Evolutionary conservation across 2,329 filamentous ascomycete genomes (phyloP).

Genomic region (Capronia epimyces): DNA sequence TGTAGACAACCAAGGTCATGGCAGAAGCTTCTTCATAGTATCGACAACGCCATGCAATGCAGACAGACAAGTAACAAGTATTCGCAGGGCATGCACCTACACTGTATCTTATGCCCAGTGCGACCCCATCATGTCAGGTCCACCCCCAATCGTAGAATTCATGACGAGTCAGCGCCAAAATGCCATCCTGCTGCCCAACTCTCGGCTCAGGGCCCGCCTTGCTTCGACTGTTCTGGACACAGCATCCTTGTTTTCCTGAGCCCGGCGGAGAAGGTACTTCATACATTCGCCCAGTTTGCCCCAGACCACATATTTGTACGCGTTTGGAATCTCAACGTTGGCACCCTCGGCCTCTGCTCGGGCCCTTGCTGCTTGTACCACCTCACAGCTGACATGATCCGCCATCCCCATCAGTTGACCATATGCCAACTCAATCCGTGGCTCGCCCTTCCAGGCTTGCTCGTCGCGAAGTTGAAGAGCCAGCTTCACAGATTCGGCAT

Average conservation of each 20-base stretch:
- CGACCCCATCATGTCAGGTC: not conserved
- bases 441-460: conserved; percentile 38
- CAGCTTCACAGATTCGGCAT: conserved; percentile 61
- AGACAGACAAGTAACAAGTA: not conserved
- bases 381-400: conserved; percentile 53
- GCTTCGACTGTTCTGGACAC: conserved; percentile 51
- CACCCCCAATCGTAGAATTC: conserved; percentile 13
- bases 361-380: conserved; percentile 44
- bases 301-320: conserved; percentile 55
- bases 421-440: conserved; percentile 48
- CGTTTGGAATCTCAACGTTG: conserved; percentile 40
- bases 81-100: conserved; percentile 4
- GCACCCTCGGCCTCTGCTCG: conserved; percentile 36
- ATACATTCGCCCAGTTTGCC: conserved; percentile 66
- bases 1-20: not conserved
- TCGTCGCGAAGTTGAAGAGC: conserved; percentile 47
- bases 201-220: conserved; percentile 46
- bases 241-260: conserved; percentile 59
- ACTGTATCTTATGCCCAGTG: not conserved
- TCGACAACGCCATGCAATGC: conserved; percentile 1
- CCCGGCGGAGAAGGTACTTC: conserved; percentile 60
- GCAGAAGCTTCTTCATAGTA: not conserved
- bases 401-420: conserved; percentile 58
- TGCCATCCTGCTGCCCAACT: conserved; percentile 41
- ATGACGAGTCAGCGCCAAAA: conserved; percentile 11